Percentiles rank a stretch among this genome's conserved stretches.
phyloP scores from a whole-genome alignment of 2,329 filamentous ascomycete species.

The Fusarium temperatum region DNA sequence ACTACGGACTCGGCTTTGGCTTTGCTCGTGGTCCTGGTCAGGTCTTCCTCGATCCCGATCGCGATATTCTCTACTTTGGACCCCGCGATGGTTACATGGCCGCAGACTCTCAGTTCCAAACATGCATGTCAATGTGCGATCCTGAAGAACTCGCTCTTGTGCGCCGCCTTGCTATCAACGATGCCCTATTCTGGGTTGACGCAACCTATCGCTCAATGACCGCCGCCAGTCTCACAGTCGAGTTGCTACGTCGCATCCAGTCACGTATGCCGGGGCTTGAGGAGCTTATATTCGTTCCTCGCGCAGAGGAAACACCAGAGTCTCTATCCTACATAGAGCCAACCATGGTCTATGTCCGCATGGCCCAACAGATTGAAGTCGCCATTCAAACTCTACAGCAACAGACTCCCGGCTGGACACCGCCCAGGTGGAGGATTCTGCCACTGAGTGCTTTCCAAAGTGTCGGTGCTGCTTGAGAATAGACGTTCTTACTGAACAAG shows the following conservation, averaged over 20 bases:
- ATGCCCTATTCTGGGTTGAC: conserved; percentile 53
- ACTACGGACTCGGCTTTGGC: conserved; percentile 54
- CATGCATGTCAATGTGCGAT: conserved; percentile 54
- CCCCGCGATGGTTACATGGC: conserved; percentile 56
- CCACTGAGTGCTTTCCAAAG: conserved; percentile 41
- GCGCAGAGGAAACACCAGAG: conserved; percentile 48
- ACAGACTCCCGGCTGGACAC: conserved; percentile 44
- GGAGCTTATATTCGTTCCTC: conserved; percentile 56
- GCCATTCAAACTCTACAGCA: conserved; percentile 48
- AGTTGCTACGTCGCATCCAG: conserved; percentile 52
- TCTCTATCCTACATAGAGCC: conserved; percentile 44
- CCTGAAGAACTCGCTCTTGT: conserved; percentile 53
- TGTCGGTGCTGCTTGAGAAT: conserved; percentile 8
- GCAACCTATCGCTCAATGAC: conserved; percentile 49
- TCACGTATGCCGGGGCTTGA: conserved; percentile 51
- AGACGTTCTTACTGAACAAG: neutral
- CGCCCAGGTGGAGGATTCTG: conserved; percentile 52
- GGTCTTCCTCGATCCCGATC: conserved; percentile 53
- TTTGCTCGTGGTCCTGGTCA: conserved; percentile 52
- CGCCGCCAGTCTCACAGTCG: conserved; percentile 52
- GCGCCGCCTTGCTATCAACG: conserved; percentile 56
- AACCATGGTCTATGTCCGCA: conserved; percentile 45
- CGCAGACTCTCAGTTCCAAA: conserved; percentile 56
- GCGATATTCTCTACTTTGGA: conserved; percentile 60
- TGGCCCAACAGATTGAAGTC: conserved; percentile 50